Conservation (phyloP, 495 filamentous ascomycete genomes). For the Wilcoxina mikolae region DNA sequence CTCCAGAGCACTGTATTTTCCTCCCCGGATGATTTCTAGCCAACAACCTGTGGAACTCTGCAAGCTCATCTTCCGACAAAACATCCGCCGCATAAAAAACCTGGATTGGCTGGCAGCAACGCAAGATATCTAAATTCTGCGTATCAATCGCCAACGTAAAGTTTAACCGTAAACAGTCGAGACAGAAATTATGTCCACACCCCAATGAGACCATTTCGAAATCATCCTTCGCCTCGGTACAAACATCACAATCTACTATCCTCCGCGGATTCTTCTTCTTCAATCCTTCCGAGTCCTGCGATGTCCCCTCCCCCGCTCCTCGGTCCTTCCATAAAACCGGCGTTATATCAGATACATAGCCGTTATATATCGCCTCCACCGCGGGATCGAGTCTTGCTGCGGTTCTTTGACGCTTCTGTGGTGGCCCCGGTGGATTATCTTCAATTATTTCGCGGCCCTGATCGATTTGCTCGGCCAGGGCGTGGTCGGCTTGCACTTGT, state of each 20-base stretch:
- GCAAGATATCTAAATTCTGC: background rate
- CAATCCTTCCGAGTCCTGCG: background rate
- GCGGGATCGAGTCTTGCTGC: background rate
- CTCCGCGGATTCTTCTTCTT: background rate
- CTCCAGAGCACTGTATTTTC: background rate
- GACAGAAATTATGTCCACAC: background rate
- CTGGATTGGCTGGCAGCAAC: background rate
- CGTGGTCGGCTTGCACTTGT: background rate
- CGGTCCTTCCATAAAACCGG: slow-evolving; percentile 1
- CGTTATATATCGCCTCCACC: background rate
- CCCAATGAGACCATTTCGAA: background rate
- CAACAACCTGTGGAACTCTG: background rate
- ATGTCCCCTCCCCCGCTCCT: background rate
- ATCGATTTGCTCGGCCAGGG: background rate
- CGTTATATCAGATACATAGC: background rate
- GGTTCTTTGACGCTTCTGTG: background rate
- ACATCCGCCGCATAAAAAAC: background rate
- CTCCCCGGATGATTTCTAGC: background rate
- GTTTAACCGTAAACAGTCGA: background rate
- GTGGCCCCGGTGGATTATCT: background rate
- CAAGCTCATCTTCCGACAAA: background rate
- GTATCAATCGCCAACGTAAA: background rate
- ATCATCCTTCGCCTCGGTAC: background rate
- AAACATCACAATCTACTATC: background rate
- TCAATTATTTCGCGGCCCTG: background rate